These are phyloP conservation scores for Botrytis galanthina DNA, from an alignment of 2,329 filamentous ascomycete species.

Conservation along the genomic window DNA sequence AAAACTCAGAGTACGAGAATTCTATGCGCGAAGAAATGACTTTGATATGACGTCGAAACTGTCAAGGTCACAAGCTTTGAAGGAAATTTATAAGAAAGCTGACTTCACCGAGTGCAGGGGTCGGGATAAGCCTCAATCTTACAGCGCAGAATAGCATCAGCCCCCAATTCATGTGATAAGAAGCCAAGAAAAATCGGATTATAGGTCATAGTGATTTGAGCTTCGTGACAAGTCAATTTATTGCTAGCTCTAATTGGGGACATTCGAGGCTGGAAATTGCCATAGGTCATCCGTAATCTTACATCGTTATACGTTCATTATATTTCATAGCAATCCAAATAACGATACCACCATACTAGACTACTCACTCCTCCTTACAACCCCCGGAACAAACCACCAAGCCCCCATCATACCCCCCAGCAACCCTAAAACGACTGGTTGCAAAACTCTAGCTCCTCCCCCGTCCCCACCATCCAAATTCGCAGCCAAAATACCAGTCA, in stretches of 20 bases:
- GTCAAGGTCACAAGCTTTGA: not conserved
- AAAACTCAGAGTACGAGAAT: not conserved
- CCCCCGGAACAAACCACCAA: not conserved
- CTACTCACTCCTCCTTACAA: not conserved
- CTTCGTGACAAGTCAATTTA: not conserved
- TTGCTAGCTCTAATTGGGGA: not conserved
- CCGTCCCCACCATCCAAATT: not conserved
- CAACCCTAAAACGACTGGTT: not conserved
- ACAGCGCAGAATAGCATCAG: not conserved
- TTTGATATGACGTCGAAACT: not conserved
- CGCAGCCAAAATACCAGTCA: not conserved
- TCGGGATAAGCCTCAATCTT: not conserved
- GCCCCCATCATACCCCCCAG: not conserved
- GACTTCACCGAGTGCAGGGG: not conserved
- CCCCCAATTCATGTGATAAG: not conserved
- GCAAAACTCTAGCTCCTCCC: not conserved
- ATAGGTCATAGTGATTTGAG: not conserved
- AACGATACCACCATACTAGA: not conserved
- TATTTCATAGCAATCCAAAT: not conserved
- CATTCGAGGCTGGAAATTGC: not conserved
- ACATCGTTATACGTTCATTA: not conserved
- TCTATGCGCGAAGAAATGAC: not conserved
- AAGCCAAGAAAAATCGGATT: not conserved
- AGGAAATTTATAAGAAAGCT: not conserved
- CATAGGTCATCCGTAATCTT: not conserved